These are phyloP conservation scores for Simmondsia chinensis DNA, from an alignment of 148 eudicot species.

Conservation along the genomic window DNA sequence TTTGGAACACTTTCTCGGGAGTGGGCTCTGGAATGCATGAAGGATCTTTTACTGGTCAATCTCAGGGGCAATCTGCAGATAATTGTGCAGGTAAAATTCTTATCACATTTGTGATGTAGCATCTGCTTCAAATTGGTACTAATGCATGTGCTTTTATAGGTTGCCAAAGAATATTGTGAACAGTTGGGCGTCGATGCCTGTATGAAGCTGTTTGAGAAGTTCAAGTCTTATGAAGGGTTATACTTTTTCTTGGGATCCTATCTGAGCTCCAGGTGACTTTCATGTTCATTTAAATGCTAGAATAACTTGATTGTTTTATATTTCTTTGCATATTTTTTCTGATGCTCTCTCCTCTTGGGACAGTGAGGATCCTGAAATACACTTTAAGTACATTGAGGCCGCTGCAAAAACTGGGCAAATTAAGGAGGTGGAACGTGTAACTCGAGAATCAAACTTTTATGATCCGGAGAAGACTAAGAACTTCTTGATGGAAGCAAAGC, in stretches of 20 bases:
- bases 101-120: neutral
- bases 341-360: conserved; percentile 5
- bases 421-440: conserved; percentile 96
- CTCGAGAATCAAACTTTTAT: conserved; percentile 90
- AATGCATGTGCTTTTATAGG: conserved; percentile 30
- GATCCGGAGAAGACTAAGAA: conserved; percentile 92
- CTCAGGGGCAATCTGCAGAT: conserved; percentile 95
- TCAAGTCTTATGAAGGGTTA: conserved; percentile 88
- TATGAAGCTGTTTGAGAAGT: conserved; percentile 93
- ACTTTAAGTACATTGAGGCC: conserved; percentile 95
- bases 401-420: conserved; percentile 99
- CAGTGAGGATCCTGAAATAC: conserved; percentile 98
- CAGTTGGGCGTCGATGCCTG: conserved; percentile 84
- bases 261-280: conserved; percentile 81
- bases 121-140: neutral
- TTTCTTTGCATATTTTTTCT: too few relatives aligned
- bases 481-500: conserved; percentile 96
- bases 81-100: conserved; percentile 75
- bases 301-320: neutral
- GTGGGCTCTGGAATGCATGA: conserved; percentile 99
- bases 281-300: neutral
- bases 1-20: conserved; percentile 92
- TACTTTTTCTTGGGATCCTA: conserved; percentile 93
- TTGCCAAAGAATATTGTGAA: conserved; percentile 94
- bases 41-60: conserved; percentile 87